Evolutionary conservation across 1,284 basidiomycete genomes (phyloP), one percentile per base, ranked within the genome.

Genomic region (Ustilago lituana): DNA sequence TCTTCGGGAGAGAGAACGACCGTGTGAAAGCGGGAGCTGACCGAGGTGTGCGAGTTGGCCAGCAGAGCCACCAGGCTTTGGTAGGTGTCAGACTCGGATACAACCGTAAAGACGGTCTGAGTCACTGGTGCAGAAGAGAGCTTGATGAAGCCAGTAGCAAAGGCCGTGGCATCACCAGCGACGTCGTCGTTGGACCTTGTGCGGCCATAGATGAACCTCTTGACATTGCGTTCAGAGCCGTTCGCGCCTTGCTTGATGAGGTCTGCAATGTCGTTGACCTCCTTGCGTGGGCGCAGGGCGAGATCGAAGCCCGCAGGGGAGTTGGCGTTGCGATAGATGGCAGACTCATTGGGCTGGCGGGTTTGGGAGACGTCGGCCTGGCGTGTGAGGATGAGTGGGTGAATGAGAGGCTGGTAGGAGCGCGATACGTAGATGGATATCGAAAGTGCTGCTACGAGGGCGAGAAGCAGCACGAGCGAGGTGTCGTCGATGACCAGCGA

Each of bases 281-380:
- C 54, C 46, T 64, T 68, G 3, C 67, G 36, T 4, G 79, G 80
- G 27, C 71, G 54, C 9, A 69, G 49, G 4, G 80, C 77, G 22
- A 82, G 70, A 33, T 80, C 74, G 41, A 81, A 77, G 29, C 79
- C 79, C 5, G 68, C 12, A 7, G 79, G 80, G 2, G 80, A 70
- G 64, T 82, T 82, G 33, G 77, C 71, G 38, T 80, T 82, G 41
- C 80, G 70, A 47, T 78, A 82, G 37, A 76, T 65, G 31, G 80
- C 62, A 15, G 80, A 82, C 48, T 82, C 72, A 31, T 46, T 47
- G 12, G 64, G 65, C 27, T 72, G 57, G 4, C 72, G 71, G 2
- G 77, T 73, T 6, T 69, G 59, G 4, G 80, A 77, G 47, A 75
- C 74, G 26, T 82, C 79, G 10, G 80, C 70, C 48, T 82, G 80